A percentile compares a stretch with the other conserved stretches of the same genome.
Evolutionary conservation across 306 rosid species (phyloP).

Genomic region (Oxytropis ochrocephala): DNA sequence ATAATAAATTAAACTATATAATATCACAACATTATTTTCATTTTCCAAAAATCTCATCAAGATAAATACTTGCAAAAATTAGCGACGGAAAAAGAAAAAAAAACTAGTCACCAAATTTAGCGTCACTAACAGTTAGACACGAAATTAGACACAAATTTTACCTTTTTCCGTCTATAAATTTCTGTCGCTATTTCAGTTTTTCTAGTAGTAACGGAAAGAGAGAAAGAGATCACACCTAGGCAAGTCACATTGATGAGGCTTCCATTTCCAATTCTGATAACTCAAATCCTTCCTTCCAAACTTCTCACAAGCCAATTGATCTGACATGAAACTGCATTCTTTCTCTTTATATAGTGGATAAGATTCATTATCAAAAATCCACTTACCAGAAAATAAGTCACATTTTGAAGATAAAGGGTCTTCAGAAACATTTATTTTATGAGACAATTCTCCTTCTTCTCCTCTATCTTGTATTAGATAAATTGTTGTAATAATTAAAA

Average conservation of each 20-base stretch:
- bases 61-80: no score
- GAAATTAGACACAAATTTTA: no score
- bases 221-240: constrained; percentile 47
- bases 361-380: constrained; percentile 68
- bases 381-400: constrained; percentile 61
- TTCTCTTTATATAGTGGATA: constrained; percentile 67
- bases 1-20: background rate
- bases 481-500: constrained; percentile 36
- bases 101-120: no score
- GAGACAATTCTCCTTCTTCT: background rate
- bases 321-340: constrained; percentile 69
- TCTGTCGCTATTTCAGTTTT: no score
- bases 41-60: background rate
- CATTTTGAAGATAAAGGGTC: constrained; percentile 31
- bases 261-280: constrained; percentile 77
- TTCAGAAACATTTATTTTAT: constrained; percentile 12
- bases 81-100: no score
- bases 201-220: background rate
- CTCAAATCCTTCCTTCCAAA: constrained; percentile 66
- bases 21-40: background rate
- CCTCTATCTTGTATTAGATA: constrained; percentile 41
- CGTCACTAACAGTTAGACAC: no score
- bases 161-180: no score
- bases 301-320: constrained; percentile 84
- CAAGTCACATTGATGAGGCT: constrained; percentile 63